phyloP scores from a whole-genome alignment of 805 yeast genomes.

The Nadsonia fulvescens region DNA sequence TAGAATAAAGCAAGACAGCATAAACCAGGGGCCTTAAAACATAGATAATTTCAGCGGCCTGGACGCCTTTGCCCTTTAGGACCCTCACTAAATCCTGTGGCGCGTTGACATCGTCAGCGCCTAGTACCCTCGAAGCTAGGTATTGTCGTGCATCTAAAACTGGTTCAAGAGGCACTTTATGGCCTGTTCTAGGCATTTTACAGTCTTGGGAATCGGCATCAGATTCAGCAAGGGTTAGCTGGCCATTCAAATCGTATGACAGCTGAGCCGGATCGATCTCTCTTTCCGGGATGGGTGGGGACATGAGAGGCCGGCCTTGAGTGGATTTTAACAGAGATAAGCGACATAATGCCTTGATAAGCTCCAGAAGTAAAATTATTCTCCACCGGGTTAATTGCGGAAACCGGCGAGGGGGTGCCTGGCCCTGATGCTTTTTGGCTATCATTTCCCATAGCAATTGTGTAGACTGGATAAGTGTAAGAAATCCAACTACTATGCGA shows the following conservation, averaged over 20 bases:
- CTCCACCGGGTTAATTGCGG: slow-evolving; percentile 15
- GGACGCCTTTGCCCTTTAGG: slow-evolving; percentile 10
- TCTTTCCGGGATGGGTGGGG: slow-evolving; percentile 18
- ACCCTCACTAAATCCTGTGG: slow-evolving; percentile 17
- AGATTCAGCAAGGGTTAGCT: slow-evolving; percentile 3
- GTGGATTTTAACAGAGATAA: slow-evolving; percentile 15
- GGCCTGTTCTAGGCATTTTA: slow-evolving; percentile 15
- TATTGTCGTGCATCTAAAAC: slow-evolving; percentile 11
- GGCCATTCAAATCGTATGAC: slow-evolving; percentile 3
- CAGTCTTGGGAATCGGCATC: slow-evolving; percentile 6
- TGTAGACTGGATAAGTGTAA: slow-evolving; percentile 17
- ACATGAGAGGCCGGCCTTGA: slow-evolving; percentile 14
- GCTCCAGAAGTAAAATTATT: slow-evolving; percentile 16
- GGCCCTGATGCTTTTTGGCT: slow-evolving; percentile 14
- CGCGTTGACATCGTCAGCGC: slow-evolving; percentile 17
- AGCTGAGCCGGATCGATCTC: slow-evolving; percentile 19
- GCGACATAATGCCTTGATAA: slow-evolving; percentile 17
- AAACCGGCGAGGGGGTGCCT: too few species aligned
- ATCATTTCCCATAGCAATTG: slow-evolving; percentile 23
- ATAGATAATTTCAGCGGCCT: slow-evolving; percentile 17
- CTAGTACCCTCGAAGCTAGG: slow-evolving; percentile 14
- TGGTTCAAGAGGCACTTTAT: slow-evolving; percentile 8
- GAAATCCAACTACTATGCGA: too few species aligned
- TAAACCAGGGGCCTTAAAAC: slow-evolving; percentile 24
- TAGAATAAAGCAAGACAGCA: slow-evolving; percentile 16